These are phyloP conservation scores for Gymnopilus junonius DNA, from an alignment of 768 basidiomycete genomes.

Conservation along the genomic window DNA sequence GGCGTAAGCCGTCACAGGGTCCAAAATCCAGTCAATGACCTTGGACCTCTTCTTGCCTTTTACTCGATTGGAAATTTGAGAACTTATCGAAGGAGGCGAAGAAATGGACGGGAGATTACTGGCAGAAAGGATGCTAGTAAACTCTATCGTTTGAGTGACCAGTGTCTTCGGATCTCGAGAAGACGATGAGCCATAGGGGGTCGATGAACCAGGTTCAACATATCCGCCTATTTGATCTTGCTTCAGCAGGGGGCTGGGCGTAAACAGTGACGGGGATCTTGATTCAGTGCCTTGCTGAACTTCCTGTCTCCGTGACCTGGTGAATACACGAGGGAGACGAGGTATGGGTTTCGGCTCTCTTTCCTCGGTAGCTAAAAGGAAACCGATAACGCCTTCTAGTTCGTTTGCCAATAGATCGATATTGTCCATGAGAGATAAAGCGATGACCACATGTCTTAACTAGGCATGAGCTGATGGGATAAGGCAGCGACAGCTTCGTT, in stretches of 20 bases:
- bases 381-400: conserved; percentile 1
- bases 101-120: not conserved
- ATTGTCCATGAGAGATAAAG: conserved; percentile 7
- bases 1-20: not conserved
- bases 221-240: not conserved
- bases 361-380: conserved; percentile 6
- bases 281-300: not conserved
- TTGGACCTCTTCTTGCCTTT: not conserved
- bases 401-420: conserved; percentile 8
- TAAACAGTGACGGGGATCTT: not conserved
- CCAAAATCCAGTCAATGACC: not conserved
- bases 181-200: not conserved
- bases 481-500: not conserved
- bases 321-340: conserved; percentile 3
- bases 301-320: not conserved
- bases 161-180: not conserved
- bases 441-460: not conserved
- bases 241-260: not conserved
- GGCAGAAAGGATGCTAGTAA: not conserved
- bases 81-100: conserved; percentile 2
- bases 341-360: conserved; percentile 10
- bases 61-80: not conserved
- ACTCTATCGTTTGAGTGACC: not conserved
- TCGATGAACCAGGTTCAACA: not conserved
- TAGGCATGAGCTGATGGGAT: not conserved